These are phyloP conservation scores for Suhomyces vadensis DNA, from an alignment of 805 yeast species.

Conservation along the genomic window DNA sequence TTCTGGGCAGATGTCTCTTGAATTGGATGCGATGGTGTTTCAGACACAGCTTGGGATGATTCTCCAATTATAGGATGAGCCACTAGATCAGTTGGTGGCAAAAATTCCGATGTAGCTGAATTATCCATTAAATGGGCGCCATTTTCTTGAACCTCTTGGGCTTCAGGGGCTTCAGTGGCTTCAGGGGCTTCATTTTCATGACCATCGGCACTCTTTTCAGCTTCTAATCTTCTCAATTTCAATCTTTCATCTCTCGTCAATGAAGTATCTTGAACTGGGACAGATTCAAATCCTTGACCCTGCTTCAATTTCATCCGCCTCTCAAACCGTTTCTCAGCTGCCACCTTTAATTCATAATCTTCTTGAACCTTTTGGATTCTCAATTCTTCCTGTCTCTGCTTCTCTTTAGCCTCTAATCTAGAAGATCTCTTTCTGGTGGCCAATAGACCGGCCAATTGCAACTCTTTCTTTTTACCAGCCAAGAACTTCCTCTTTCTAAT, in stretches of 20 bases:
- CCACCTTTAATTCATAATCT: constrained; percentile 44
- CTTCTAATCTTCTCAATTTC: constrained; percentile 30
- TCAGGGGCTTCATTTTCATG: not conserved
- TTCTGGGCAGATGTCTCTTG: too few relatives aligned
- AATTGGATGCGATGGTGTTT: too few relatives aligned
- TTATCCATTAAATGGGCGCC: too few relatives aligned
- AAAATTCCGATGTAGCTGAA: too few relatives aligned
- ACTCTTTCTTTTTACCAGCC: constrained; percentile 58
- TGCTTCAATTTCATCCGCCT: constrained; percentile 37
- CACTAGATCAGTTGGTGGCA: too few relatives aligned
- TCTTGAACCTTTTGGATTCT: constrained; percentile 46
- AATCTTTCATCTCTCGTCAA: constrained; percentile 37
- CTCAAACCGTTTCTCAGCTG: constrained; percentile 44
- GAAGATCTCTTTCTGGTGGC: constrained; percentile 74
- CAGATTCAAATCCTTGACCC: constrained; percentile 21
- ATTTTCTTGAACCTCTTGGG: too few relatives aligned
- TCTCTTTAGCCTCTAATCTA: constrained; percentile 65
- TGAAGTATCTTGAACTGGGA: constrained; percentile 10
- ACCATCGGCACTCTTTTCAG: not conserved
- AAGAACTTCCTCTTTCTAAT: constrained; percentile 54
- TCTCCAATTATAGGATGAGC: too few relatives aligned
- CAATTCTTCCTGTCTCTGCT: constrained; percentile 53
- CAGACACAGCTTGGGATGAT: too few relatives aligned
- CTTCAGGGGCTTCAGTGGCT: too few relatives aligned
- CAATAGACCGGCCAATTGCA: constrained; percentile 61